These are phyloP conservation scores for Suhomyces bokatorum DNA, from an alignment of 1,139 yeast species.

Conservation along the genomic window DNA sequence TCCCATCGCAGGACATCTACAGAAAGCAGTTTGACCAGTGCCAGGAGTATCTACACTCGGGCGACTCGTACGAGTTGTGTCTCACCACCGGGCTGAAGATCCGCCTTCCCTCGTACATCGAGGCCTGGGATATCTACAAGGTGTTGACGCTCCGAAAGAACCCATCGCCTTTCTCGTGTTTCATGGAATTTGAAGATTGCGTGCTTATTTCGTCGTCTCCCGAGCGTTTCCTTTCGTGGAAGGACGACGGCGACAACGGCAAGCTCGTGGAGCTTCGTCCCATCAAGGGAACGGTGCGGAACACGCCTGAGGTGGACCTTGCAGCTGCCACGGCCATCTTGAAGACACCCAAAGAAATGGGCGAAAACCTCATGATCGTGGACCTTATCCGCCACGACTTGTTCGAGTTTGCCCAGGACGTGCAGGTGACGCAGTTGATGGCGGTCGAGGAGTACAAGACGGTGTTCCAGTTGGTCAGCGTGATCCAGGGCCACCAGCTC, in stretches of 20 bases:
- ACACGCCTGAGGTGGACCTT: slow-evolving; percentile 50
- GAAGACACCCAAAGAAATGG: slow-evolving; percentile 88
- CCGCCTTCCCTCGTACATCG: slow-evolving; percentile 42
- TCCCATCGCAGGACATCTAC: slow-evolving; percentile 61
- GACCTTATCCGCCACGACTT: slow-evolving; percentile 93
- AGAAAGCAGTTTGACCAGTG: slow-evolving; percentile 58
- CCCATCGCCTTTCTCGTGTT: slow-evolving; percentile 93
- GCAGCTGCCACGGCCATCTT: slow-evolving; percentile 65
- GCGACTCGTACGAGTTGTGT: slow-evolving; percentile 94
- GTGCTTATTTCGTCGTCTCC: slow-evolving; percentile 86
- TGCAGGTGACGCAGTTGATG: slow-evolving; percentile 79
- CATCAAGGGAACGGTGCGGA: slow-evolving; percentile 90
- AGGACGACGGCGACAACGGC: slow-evolving; percentile 31
- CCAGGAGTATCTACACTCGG: slow-evolving; percentile 68
- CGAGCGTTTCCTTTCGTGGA: slow-evolving; percentile 88
- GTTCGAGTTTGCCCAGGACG: slow-evolving; percentile 65
- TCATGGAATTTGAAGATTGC: slow-evolving; percentile 70
- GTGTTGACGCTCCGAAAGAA: slow-evolving; percentile 62
- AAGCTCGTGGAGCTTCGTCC: slow-evolving; percentile 79
- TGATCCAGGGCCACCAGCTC: slow-evolving; percentile 65
- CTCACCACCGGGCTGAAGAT: slow-evolving; percentile 78
- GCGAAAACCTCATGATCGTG: slow-evolving; percentile 96
- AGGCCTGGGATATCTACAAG: slow-evolving; percentile 81
- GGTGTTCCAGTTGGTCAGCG: slow-evolving; percentile 89
- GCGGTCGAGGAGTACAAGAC: slow-evolving; percentile 88